Conservation (phyloP, 2,329 filamentous ascomycete genomes). For the Sphaceloma murrayae region DNA sequence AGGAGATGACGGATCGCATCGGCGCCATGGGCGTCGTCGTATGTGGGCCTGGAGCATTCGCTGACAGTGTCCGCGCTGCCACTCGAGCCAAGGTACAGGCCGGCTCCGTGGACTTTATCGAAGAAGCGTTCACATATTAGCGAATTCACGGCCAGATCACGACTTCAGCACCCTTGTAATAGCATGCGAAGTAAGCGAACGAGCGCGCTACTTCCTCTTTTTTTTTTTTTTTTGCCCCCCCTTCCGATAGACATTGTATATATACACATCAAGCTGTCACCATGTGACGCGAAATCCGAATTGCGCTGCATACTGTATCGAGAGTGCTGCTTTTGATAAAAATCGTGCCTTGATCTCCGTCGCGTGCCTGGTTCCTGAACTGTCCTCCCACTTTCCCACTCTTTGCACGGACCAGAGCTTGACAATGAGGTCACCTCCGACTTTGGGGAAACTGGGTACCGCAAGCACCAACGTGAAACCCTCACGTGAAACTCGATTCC, state of each 20-base stretch:
- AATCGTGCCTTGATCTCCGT: not conserved
- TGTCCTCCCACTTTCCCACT: not conserved
- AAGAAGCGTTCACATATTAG: constrained; percentile 57
- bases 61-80: constrained; percentile 50
- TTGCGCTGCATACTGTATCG: not conserved
- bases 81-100: constrained; percentile 43
- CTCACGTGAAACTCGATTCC: constrained; percentile 11
- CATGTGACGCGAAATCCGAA: not conserved
- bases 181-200: not conserved
- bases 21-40: constrained; percentile 54
- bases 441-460: not conserved
- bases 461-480: not conserved
- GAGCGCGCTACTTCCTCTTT: constrained; percentile 11
- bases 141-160: constrained; percentile 9
- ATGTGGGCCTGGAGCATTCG: constrained; percentile 54
- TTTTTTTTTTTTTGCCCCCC: too few species aligned
- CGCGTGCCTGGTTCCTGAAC: constrained; percentile 11
- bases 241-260: constrained; percentile 14
- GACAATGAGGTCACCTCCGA: constrained; percentile 14
- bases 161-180: constrained; percentile 1
- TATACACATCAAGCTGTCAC: constrained; percentile 6
- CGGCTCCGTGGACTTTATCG: constrained; percentile 51
- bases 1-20: constrained; percentile 45
- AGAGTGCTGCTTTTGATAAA: not conserved
- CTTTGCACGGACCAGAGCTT: not conserved